A percentile compares a stretch with the other conserved stretches of the same genome.
Conservation (phyloP, 805 yeast species). For the Saitoella complicata region DNA sequence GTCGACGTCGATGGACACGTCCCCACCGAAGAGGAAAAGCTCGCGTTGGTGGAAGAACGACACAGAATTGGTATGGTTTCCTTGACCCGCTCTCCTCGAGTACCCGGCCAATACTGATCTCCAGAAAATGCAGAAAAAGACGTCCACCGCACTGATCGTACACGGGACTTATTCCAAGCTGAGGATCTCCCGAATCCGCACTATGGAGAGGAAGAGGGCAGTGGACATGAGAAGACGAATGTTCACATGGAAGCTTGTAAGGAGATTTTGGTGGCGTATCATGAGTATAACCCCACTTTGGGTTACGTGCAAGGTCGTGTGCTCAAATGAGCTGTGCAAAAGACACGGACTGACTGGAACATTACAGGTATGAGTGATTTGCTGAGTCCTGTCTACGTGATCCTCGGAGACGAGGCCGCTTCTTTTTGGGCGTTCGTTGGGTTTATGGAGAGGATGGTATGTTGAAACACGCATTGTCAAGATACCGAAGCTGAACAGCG, state of each 20-base stretch:
- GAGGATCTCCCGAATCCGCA: constrained; percentile 26
- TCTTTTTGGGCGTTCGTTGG: constrained; percentile 80
- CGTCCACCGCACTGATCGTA: constrained; percentile 78
- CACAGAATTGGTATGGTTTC: constrained; percentile 17
- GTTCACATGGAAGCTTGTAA: constrained; percentile 57
- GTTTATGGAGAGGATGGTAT: constrained; percentile 72
- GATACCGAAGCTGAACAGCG: too few relatives aligned
- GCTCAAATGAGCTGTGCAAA: too few relatives aligned
- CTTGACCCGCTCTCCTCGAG: too few relatives aligned
- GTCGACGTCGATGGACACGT: too few relatives aligned
- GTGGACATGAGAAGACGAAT: constrained; percentile 51
- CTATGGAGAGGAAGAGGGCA: constrained; percentile 19
- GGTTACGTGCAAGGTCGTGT: constrained; percentile 64
- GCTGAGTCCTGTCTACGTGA: constrained; percentile 63
- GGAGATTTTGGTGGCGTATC: constrained; percentile 70
- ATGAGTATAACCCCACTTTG: constrained; percentile 62
- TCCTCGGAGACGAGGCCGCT: constrained; percentile 49
- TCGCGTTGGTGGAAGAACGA: constrained; percentile 18
- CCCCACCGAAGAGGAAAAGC: too few relatives aligned
- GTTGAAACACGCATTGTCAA: too few relatives aligned
- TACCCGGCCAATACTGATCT: too few relatives aligned
- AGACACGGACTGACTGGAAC: too few relatives aligned
- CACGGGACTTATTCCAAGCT: constrained; percentile 45
- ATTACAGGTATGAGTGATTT: constrained; percentile 77
- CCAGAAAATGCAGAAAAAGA: constrained; percentile 45